Base-by-base conservation (phyloP, 805 yeast genomes). In the Candida suzukii region DNA sequence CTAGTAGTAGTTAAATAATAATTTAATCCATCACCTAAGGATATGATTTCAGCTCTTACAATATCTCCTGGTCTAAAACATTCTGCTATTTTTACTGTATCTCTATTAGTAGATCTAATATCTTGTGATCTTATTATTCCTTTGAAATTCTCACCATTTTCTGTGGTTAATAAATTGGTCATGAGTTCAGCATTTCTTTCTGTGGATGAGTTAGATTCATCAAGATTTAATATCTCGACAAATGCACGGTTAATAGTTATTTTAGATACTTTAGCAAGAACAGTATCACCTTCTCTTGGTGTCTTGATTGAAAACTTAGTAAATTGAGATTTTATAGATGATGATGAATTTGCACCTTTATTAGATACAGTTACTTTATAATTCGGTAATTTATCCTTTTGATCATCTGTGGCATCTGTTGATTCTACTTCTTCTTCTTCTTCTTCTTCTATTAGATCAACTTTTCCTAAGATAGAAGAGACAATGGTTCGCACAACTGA, bases 1-100 rank as follows among this genome's bases (percentile, higher is more conserved):
- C 82, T 70, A 2, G 96, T 95, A 0, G 99, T 93, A 7, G 88
- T 75, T 47, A 93, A 67, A 59, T 90, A 93, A 57, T 90, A 93
- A 58, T 87, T 86, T 17, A 83, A 72, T 9, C 98, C 98, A 61
- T 93, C 99, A 41, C 99, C 99, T 27, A 93, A 66, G 0, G 96
- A 86, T n/a, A 76, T 66, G 9, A 90, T 81, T 49, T 73, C 68
- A 0, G 96, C 96, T 46, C 95, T 71, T 2, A 93, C 85, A 40
- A 93, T 76, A 61, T 93, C 99, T 14, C 97, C 97, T 0, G 98
- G 98, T 50, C 75, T 75, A 63, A 81, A 93, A 56, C 88, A 73
- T 17, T 86, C 86, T 43, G 77, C 73, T 27, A 91, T 72, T 53
- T 83, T 82, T 26, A 88, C 90, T 53, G 78, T 77, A 57, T 93